Evolutionary conservation across 2,329 filamentous ascomycete genomes (phyloP).

Genomic region (Sarocladium oryzae): DNA sequence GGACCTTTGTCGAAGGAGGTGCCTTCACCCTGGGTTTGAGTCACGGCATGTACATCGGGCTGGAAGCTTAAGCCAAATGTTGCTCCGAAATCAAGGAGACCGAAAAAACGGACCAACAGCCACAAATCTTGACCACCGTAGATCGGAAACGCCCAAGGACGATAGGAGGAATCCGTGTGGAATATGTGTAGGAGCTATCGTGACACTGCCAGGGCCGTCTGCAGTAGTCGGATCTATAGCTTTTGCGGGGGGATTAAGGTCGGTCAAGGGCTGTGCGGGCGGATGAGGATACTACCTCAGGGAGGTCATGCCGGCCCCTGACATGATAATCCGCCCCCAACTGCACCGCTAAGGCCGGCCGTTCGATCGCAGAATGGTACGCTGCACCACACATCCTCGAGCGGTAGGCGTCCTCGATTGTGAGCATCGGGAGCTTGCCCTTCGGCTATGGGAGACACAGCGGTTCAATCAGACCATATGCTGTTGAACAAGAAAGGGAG

Average conservation of each 20-base stretch:
- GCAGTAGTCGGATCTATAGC: conserved; percentile 8
- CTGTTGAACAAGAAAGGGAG: no score
- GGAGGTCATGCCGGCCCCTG: conserved; percentile 4
- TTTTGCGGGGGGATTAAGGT: conserved; percentile 6
- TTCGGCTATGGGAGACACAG: no score
- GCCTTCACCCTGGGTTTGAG: not conserved
- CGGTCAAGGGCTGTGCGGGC: conserved; percentile 5
- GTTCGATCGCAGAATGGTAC: not conserved
- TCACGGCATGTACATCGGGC: not conserved
- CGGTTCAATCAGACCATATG: no score
- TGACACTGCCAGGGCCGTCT: conserved; percentile 2
- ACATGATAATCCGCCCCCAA: conserved; percentile 3
- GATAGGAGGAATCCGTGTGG: not conserved
- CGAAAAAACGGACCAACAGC: no score
- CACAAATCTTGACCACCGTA: no score
- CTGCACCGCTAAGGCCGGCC: not conserved
- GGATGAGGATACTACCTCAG: conserved; percentile 8
- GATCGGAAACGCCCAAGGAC: no score
- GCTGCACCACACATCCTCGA: not conserved
- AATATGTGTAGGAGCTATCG: not conserved
- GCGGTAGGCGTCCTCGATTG: no score
- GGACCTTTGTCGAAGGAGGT: conserved; percentile 1
- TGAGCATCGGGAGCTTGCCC: no score
- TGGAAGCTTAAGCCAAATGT: not conserved
- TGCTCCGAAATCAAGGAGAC: not conserved